These are phyloP conservation scores for Kluyveromyces sp. DNA, from an alignment of 1,139 yeast species.

Conservation along the genomic window DNA sequence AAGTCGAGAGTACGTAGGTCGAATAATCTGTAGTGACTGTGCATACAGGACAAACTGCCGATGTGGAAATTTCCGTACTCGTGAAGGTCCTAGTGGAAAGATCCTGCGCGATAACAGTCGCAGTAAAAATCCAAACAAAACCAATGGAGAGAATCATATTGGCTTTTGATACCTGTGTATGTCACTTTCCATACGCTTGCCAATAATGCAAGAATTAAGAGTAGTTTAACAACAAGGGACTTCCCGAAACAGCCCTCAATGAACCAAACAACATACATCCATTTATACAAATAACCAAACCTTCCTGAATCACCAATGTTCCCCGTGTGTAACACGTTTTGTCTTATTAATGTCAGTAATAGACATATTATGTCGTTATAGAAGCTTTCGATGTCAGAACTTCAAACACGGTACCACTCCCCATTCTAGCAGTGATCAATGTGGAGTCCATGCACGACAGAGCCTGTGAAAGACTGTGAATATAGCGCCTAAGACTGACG, in stretches of 20 bases:
- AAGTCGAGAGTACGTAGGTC: background rate
- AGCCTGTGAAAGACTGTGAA: no score
- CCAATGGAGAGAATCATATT: background rate
- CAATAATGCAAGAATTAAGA: no score
- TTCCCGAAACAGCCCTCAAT: background rate
- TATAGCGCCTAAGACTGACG: no score
- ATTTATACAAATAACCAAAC: background rate
- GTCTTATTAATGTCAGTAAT: no score
- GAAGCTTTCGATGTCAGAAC: background rate
- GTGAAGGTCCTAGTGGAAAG: background rate
- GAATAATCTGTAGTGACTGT: background rate
- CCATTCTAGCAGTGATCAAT: no score
- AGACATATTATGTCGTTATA: no score
- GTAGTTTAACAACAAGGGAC: no score
- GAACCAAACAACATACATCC: background rate
- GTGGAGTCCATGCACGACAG: no score
- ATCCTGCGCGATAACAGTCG: background rate
- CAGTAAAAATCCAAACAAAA: background rate
- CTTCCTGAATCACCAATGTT: background rate
- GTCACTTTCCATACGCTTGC: no score
- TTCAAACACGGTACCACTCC: background rate
- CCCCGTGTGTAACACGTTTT: no score
- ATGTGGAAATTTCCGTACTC: background rate
- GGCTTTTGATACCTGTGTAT: background rate
- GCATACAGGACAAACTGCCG: conserved; percentile 6